These are phyloP conservation scores for Trichoderma reesei DNA, from an alignment of 495 filamentous ascomycete species.

Conservation along the genomic window DNA sequence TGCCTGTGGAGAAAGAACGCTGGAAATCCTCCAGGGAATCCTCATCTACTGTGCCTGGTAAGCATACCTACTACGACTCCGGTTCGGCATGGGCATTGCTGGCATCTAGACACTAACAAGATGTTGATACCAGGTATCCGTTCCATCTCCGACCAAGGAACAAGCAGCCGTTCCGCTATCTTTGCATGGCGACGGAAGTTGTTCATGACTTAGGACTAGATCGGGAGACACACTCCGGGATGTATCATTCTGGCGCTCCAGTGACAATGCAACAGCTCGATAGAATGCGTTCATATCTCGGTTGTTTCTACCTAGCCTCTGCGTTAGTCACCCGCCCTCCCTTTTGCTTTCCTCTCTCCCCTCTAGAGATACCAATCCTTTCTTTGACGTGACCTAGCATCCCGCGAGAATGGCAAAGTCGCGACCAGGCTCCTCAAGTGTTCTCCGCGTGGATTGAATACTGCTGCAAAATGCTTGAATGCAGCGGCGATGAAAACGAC, in stretches of 20 bases:
- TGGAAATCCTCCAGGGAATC: slow-evolving; percentile 36
- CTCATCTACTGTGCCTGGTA: slow-evolving; percentile 38
- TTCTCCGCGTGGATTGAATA: slow-evolving; percentile 26
- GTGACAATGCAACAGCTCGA: slow-evolving; percentile 20
- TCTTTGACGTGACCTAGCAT: slow-evolving; percentile 19
- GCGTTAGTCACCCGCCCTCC: slow-evolving; percentile 18
- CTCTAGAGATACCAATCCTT: neutral
- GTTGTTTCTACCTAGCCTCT: slow-evolving; percentile 28
- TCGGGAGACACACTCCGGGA: slow-evolving; percentile 20
- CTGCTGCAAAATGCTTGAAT: slow-evolving; percentile 27
- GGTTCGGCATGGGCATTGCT: neutral
- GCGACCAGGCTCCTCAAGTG: slow-evolving; percentile 12
- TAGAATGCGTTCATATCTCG: slow-evolving; percentile 29
- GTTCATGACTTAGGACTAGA: slow-evolving; percentile 33
- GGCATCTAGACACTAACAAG: neutral
- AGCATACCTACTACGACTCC: slow-evolving; percentile 9
- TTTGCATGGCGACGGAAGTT: slow-evolving; percentile 39
- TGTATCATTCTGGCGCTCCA: neutral
- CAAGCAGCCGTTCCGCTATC: slow-evolving; percentile 32
- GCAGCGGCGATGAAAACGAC: slow-evolving; percentile 22
- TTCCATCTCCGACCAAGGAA: slow-evolving; percentile 40
- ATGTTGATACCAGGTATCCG: slow-evolving; percentile 28
- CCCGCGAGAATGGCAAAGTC: slow-evolving; percentile 24
- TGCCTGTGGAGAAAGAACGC: slow-evolving; percentile 33
- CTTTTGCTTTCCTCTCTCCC: too few species aligned